Evolutionary conservation across 345 rosid genomes (phyloP), one percentile per base, ranked within the genome.

Genomic region (Gossypium stocksii): DNA sequence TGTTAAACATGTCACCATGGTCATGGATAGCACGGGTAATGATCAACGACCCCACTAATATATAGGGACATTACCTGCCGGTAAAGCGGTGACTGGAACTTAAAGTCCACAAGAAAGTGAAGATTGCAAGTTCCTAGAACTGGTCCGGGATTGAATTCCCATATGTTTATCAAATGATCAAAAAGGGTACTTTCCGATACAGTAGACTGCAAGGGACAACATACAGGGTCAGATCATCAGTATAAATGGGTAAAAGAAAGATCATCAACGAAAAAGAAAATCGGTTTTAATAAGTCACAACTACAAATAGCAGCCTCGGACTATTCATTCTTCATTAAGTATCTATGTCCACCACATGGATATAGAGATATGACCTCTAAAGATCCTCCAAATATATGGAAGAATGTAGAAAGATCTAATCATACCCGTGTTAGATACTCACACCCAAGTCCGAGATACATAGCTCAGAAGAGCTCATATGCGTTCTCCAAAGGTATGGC

Each of bases 31-130:
- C 9, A 65, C 3, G 0, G 27, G 2, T 23, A 15, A 68, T 27
- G 44, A 49, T 68, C 72, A 5, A 12, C 19, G 4, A 49, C 44
- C 54, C 6, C 19, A 4, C 19, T 11, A 34, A 13, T 7, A 34
- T 23, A 64, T 52, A 58, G 10, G 43, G 51, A 11, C 14, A 51
- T 70, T 88, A 93, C 99, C 98, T 93, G 96, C 66, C 96, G 88
- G 85, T 93, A 95, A 72, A 95, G 91, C 29, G 98, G 99, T 9
- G 99, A 95, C 77, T 85, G 93, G 78, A 95, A 91, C 85, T 95
- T 90, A 80, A 95, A 95, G 81, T 95, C 98, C 41, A 93, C 97
- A 71, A 83, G 76, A 78, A 95, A 89, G 77, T 88, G 74, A 73
- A 93, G 88, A 77, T 80, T 88, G 76, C 96, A 88, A 75, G 88